Base-by-base conservation (phyloP, 2,329 filamentous ascomycete species). In the Chaetomium strumarium region DNA sequence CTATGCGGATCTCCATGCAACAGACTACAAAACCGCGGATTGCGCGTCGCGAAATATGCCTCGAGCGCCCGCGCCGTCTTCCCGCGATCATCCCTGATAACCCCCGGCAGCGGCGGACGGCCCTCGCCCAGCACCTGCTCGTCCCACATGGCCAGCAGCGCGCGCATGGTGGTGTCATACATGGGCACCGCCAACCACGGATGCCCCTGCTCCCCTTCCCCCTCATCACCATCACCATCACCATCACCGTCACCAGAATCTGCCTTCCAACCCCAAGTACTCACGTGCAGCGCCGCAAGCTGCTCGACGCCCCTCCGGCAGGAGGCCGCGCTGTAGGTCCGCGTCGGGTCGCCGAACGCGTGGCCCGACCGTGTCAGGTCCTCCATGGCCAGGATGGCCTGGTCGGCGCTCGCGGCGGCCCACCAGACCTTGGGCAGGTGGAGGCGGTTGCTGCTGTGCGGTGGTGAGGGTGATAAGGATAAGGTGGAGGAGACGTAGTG, bases 1-100 rank as follows among this genome's bases (percentile, higher is more conserved):
- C 72, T 64, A 52, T 74, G 72, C 11, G 71, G 66, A 47, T 75
- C 72, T 11, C 71, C 72, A 49, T 75, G 72, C 12, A 73, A 55
- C 2, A 74, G n/a, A 12, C 66, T 71, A 13, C 67, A 65, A 53
- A 73, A 72, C 6, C 63, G 58, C 0, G 68, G 68, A 55, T 70
- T 72, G 14, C 68, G 67, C 53, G 62, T 58, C 4, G 63, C 63
- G 50, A 64, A 71, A 58, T 70, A 68, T n/a, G 63, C 64, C 33
- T 69, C 65, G 47, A 72, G 55, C 5, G 68, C 70, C 53, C 63
- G 59, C 41, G 67, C 67, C 20, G 66, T 62, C 2, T 67, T 67
- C 20, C 60, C 55, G 24, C 24, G 24, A 3, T 67, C 67, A 4
- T 39, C 37, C 13, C 14, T 5, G 9, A 39, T 13, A 4, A n/a